Evolutionary conservation across 306 rosid species (phyloP).

Genomic region (Quercus aquifolioides): DNA sequence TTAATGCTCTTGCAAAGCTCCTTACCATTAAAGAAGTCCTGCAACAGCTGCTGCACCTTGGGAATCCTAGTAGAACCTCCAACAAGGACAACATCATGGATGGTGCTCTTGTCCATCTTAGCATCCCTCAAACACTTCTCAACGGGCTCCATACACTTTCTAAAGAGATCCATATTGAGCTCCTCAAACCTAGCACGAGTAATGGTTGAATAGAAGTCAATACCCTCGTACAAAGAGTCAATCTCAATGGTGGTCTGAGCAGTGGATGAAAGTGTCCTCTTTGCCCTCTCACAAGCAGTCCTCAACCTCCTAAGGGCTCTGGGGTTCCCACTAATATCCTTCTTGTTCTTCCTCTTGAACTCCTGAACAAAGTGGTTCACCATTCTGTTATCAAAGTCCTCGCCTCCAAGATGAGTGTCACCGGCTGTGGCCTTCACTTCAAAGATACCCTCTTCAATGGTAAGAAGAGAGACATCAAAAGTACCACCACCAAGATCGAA

Average conservation of each 20-base stretch:
- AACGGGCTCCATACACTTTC: constrained; percentile 73
- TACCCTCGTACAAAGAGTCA: constrained; percentile 56
- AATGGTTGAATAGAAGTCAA: constrained; percentile 58
- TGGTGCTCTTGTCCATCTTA: constrained; percentile 60
- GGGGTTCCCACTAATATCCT: constrained; percentile 55
- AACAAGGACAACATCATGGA: constrained; percentile 63
- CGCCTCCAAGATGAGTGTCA: constrained; percentile 75
- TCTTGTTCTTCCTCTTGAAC: constrained; percentile 66
- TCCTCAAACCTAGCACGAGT: constrained; percentile 74
- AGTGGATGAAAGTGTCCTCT: constrained; percentile 70
- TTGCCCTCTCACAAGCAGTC: constrained; percentile 66
- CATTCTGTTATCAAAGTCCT: constrained; percentile 68
- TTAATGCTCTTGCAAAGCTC: constrained; percentile 75
- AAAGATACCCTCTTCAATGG: constrained; percentile 79
- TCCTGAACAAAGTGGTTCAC: constrained; percentile 71
- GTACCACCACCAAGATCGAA: constrained; percentile 73
- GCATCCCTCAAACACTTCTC: constrained; percentile 72
- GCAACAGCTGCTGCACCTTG: constrained; percentile 63
- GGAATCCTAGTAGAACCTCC: constrained; percentile 80
- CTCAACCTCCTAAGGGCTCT: constrained; percentile 63
- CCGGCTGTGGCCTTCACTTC: constrained; percentile 78
- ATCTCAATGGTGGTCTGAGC: constrained; percentile 73
- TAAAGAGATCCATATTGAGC: constrained; percentile 67
- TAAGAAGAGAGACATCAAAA: constrained; percentile 69
- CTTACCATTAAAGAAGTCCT: constrained; percentile 66